A percentile compares a stretch with the other conserved stretches of the same genome.
phyloP scores from a whole-genome alignment of 129 eudicot genomes.

The Helichrysum umbraculigerum region DNA sequence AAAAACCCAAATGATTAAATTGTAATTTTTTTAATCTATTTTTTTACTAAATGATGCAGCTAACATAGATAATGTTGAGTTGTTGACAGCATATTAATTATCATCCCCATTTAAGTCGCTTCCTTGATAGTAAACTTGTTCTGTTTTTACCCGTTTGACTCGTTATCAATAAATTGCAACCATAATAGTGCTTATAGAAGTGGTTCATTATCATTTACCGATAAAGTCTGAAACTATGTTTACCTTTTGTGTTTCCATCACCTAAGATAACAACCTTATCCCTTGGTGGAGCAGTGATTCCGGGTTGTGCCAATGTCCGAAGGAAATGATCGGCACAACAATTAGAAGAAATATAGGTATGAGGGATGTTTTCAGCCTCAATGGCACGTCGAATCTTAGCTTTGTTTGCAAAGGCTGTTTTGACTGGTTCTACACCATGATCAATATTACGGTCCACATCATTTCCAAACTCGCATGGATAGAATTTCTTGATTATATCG shows the following conservation, averaged over 20 bases:
- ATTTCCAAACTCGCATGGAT: conserved; percentile 47
- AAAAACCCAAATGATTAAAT: too few relatives aligned
- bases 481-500: conserved; percentile 33
- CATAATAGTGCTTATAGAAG: too few relatives aligned
- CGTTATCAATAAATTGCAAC: too few relatives aligned
- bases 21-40: too few relatives aligned
- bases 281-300: conserved; percentile 47
- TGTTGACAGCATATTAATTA: too few relatives aligned
- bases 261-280: conserved; percentile 48
- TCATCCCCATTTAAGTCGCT: too few relatives aligned
- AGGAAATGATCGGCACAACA: conserved; percentile 41
- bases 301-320: conserved; percentile 39
- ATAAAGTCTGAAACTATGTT: neutral
- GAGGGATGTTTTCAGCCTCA: conserved; percentile 43
- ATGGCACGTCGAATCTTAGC: conserved; percentile 36
- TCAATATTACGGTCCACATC: conserved; percentile 44
- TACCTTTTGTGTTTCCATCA: conserved; percentile 48
- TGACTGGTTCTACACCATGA: conserved; percentile 37
- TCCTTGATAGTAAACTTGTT: too few relatives aligned
- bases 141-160: too few relatives aligned
- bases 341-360: conserved; percentile 34
- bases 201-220: too few relatives aligned
- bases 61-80: too few relatives aligned
- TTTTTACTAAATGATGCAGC: too few relatives aligned
- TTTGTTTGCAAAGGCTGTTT: conserved; percentile 25